phyloP scores from a whole-genome alignment of 2,329 filamentous ascomycete genomes.

The Nemania abortiva region DNA sequence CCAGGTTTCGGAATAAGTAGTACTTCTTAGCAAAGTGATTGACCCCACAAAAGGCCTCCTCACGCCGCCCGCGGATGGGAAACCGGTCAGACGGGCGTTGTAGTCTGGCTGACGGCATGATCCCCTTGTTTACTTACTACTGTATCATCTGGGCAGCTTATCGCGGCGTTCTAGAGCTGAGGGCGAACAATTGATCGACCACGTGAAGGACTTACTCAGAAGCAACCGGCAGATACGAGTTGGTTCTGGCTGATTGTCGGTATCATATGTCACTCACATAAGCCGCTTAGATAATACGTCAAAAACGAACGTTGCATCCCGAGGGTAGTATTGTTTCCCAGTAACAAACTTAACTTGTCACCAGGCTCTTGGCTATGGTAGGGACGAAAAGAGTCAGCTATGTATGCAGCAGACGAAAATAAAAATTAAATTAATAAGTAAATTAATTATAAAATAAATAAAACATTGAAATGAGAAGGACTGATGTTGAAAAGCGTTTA shows the following conservation, averaged over 20 bases:
- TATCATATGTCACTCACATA: constrained; percentile 1
- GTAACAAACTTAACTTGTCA: neutral
- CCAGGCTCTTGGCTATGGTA: neutral
- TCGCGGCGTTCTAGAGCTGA: neutral
- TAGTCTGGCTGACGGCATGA: constrained; percentile 35
- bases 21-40: neutral
- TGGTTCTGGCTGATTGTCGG: neutral
- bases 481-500: neutral
- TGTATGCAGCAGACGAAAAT: neutral
- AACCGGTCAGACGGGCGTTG: constrained; percentile 36
- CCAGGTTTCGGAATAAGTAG: neutral
- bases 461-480: neutral
- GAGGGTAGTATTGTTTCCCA: neutral
- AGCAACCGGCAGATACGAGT: constrained; percentile 1
- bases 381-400: too few species aligned
- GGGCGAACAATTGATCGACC: constrained; percentile 5
- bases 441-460: neutral
- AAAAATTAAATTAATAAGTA: neutral
- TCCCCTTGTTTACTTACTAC: neutral
- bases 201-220: constrained; percentile 11
- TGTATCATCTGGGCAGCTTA: constrained; percentile 20
- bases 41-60: constrained; percentile 20
- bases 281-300: neutral
- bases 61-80: constrained; percentile 33
- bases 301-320: neutral